Conservation (phyloP, 306 rosid genomes). For the Citrullus colocynthis region DNA sequence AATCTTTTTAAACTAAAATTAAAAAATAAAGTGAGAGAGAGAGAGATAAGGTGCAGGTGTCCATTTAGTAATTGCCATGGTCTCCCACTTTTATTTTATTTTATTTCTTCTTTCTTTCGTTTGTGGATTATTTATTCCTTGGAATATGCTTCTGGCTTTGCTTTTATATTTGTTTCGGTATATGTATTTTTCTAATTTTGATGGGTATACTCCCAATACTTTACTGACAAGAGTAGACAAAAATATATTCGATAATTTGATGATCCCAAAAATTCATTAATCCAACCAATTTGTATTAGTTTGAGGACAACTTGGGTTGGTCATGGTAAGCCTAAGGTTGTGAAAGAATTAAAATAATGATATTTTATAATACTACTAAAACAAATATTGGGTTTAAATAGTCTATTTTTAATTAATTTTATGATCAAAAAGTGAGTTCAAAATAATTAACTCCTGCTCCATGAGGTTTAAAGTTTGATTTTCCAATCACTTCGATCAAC, state of each 20-base stretch:
- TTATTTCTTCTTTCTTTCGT: not conserved
- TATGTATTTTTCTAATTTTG: not conserved
- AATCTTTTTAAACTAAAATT: not conserved
- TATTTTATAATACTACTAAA: no score
- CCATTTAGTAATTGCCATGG: not conserved
- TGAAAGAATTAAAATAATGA: no score
- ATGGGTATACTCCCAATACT: not conserved
- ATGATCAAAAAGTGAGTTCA: no score
- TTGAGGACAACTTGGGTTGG: not conserved
- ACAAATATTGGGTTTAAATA: not conserved
- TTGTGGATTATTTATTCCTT: not conserved
- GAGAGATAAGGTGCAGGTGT: not conserved
- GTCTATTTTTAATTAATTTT: no score
- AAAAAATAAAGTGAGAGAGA: not conserved
- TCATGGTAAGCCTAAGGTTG: not conserved
- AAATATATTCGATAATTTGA: not conserved
- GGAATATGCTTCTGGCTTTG: constrained; percentile 1
- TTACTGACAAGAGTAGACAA: no score
- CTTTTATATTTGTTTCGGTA: not conserved
- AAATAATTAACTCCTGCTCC: no score
- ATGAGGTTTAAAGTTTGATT: no score
- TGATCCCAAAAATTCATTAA: not conserved
- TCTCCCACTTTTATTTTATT: not conserved
- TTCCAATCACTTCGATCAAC: no score
- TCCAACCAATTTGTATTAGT: not conserved